Evolutionary conservation across 768 basidiomycete species (phyloP).

Genomic region (Tephrocybe rancida): DNA sequence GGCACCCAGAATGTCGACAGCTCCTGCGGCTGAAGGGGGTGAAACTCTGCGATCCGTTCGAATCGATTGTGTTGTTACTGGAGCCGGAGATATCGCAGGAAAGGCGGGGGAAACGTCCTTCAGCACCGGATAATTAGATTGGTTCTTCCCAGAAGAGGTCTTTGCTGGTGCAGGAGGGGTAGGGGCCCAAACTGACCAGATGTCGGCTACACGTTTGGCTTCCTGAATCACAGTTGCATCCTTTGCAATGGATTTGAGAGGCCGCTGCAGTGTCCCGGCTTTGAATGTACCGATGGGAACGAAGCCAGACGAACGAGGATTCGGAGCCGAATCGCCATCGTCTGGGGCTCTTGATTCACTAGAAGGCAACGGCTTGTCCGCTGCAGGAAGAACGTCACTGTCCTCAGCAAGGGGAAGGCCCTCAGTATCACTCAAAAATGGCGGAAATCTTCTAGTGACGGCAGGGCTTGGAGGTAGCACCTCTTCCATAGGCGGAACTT

Average conservation of each 20-base stretch:
- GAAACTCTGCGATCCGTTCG: slow-evolving; percentile 38
- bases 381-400: slow-evolving; percentile 3
- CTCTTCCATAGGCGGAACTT: slow-evolving; percentile 54
- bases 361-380: neutral
- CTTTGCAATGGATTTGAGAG: slow-evolving; percentile 19
- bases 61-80: slow-evolving; percentile 29
- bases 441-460: neutral
- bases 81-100: slow-evolving; percentile 24
- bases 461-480: slow-evolving; percentile 41
- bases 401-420: neutral
- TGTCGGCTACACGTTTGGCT: slow-evolving; percentile 37
- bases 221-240: slow-evolving; percentile 37
- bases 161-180: neutral
- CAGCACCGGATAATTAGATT: neutral
- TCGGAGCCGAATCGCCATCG: slow-evolving; percentile 44
- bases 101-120: slow-evolving; percentile 18
- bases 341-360: neutral
- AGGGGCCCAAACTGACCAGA: slow-evolving; percentile 31
- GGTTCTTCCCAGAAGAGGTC: neutral
- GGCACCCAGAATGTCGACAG: slow-evolving; percentile 10
- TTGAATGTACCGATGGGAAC: slow-evolving; percentile 63
- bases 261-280: slow-evolving; percentile 35
- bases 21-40: slow-evolving; percentile 29
- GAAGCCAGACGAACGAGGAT: slow-evolving; percentile 79
- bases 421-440: slow-evolving; percentile 2